Evolutionary conservation across 441 rosid genomes (phyloP), one percentile per base, ranked within the genome.

Genomic region (Erodium moschatum): DNA sequence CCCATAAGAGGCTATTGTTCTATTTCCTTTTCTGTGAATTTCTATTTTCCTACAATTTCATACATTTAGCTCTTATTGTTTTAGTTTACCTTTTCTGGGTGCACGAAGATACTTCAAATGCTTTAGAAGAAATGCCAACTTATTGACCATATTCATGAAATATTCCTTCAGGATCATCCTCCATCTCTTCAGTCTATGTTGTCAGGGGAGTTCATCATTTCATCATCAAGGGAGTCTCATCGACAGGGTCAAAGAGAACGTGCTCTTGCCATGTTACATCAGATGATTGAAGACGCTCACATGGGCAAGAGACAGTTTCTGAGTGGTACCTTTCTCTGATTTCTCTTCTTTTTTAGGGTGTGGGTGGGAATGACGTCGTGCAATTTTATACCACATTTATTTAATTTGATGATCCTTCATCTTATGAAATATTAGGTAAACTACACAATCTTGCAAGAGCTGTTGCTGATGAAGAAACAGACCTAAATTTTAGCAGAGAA

Each of bases 201-300:
- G 67, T 76, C 82, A 64, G 96, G 97, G 76, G 91, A 90, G 72
- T 83, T 77, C 33, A 69, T 79, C 46, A 58, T 82, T 69, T 84
- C 87, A 63, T 83, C 89, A 62, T 79, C 84, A 40, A 86, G 79
- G 73, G 97, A 95, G 76, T 82, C 89, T 77, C 90, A 80, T 67
- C 85, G 89, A 71, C 96, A 78, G 67, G 97, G 91, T 65, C 96
- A 91, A 80, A 86, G 82, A 77, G 95, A 95, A 79, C 97, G 97
- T 69, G 87, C 97, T 73, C 94, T 95, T 82, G 92, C 84, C 68
- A 82, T 89, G 87, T 87, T 95, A 54, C 91, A 91, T 77, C 97
- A 91, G 85, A 95, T 95, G 96, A 88, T 94, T 81, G 90, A 91
- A 82, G 99, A 91, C 85, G 99, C 99, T 78, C 96, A 94, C 74